Conservation (phyloP, 2,329 filamentous ascomycete genomes). For the Stemphylium beticola region DNA sequence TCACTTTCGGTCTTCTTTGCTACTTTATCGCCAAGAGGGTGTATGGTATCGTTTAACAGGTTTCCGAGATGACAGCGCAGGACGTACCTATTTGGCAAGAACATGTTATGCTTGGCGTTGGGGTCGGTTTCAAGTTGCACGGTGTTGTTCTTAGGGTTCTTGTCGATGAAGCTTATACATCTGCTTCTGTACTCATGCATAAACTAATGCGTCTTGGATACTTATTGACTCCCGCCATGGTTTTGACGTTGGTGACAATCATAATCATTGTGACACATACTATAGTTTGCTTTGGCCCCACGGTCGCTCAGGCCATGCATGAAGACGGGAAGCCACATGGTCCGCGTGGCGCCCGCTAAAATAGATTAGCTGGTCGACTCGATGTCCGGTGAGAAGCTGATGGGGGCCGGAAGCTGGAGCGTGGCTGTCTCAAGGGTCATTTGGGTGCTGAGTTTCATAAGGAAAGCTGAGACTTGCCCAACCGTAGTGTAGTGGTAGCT, state of each 20-base stretch:
- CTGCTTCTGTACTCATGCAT: not conserved
- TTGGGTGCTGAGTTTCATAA: not conserved
- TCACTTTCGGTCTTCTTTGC: constrained; percentile 80
- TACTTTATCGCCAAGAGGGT: constrained; percentile 81
- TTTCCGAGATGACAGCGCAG: not conserved
- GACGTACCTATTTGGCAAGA: not conserved
- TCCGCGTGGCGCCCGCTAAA: not conserved
- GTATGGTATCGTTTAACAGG: constrained; percentile 43
- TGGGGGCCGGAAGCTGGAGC: not conserved
- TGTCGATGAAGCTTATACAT: not conserved
- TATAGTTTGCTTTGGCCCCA: not conserved
- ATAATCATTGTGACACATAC: not conserved
- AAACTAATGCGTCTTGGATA: not conserved
- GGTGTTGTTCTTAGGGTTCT: not conserved
- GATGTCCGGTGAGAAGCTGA: constrained; percentile 15
- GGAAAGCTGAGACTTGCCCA: constrained; percentile 1
- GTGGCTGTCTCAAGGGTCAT: not conserved
- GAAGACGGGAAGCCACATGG: constrained; percentile 6
- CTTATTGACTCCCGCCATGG: too few relatives aligned
- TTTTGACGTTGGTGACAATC: not conserved
- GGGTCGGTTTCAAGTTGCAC: not conserved
- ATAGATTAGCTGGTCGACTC: constrained; percentile 2
- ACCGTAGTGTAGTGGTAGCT: not conserved
- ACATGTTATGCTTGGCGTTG: constrained; percentile 7
- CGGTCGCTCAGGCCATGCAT: not conserved